Evolutionary conservation across 495 filamentous ascomycete species (phyloP).

Genomic region (Rostrohypoxylon terebratum): DNA sequence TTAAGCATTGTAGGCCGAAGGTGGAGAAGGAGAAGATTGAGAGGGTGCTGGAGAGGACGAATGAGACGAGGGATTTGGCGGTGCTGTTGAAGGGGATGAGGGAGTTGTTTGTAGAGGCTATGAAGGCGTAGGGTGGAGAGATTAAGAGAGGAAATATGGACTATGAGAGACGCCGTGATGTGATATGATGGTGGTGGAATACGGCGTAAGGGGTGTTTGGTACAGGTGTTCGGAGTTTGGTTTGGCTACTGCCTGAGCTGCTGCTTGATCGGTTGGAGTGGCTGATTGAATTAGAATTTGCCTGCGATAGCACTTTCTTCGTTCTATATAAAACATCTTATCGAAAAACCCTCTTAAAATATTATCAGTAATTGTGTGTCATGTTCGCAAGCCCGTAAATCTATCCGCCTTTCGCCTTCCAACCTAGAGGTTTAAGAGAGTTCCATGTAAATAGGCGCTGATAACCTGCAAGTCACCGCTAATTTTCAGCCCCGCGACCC

Average conservation of each 20-base stretch:
- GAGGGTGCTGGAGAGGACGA: slow-evolving; percentile 76
- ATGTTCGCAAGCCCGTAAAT: not conserved
- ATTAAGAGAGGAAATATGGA: not conserved
- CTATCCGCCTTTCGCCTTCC: not conserved
- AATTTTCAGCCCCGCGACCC: slow-evolving; percentile 18
- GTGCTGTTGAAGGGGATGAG: slow-evolving; percentile 92
- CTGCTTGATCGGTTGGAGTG: not conserved
- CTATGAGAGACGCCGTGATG: not conserved
- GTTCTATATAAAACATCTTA: not conserved
- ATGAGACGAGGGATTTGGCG: slow-evolving; percentile 85
- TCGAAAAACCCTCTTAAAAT: not conserved
- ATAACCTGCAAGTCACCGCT: not conserved
- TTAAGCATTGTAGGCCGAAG: slow-evolving; percentile 82
- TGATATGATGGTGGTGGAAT: slow-evolving; percentile 3
- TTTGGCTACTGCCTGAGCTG: not conserved
- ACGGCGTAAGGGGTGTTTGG: not conserved
- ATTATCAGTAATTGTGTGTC: not conserved
- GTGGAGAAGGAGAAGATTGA: slow-evolving; percentile 79
- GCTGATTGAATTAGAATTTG: not conserved
- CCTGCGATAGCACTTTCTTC: not conserved
- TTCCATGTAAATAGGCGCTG: too few species aligned
- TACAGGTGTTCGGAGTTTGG: slow-evolving; percentile 21
- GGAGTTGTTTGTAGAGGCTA: slow-evolving; percentile 77
- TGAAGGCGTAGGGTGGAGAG: slow-evolving; percentile 56
- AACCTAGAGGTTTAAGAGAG: too few species aligned